Conservation (phyloP, 208 protist species). For the Trypanosoma caninum region DNA sequence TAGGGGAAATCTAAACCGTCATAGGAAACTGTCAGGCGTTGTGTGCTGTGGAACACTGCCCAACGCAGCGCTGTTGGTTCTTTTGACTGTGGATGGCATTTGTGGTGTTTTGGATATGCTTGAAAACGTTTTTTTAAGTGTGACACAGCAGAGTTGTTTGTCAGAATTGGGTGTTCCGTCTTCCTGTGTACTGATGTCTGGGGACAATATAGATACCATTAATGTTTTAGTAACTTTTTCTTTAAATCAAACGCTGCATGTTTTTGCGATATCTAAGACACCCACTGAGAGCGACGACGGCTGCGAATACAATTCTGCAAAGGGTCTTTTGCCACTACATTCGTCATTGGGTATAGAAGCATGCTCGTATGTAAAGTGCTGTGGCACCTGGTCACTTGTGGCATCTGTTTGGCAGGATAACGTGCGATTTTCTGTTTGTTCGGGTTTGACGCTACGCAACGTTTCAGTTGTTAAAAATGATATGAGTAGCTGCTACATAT, state of each 20-base stretch:
- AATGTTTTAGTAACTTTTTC: slow-evolving; percentile 18
- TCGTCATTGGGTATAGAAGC: neutral
- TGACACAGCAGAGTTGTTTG: neutral
- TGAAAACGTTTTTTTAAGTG: slow-evolving; percentile 4
- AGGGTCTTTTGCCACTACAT: neutral
- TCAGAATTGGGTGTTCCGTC: slow-evolving; percentile 5
- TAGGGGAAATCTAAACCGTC: slow-evolving; percentile 4
- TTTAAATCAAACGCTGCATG: neutral
- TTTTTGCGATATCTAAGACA: slow-evolving; percentile 2
- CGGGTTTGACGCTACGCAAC: neutral
- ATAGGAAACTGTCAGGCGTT: slow-evolving; percentile 9
- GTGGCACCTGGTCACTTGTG: slow-evolving; percentile 11
- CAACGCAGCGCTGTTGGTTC: slow-evolving; percentile 13
- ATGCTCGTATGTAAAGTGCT: slow-evolving; percentile 13
- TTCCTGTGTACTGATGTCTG: slow-evolving; percentile 1
- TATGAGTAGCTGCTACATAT: slow-evolving; percentile 21
- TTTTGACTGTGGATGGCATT: slow-evolving; percentile 13
- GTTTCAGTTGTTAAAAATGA: slow-evolving; percentile 18
- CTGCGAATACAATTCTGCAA: neutral
- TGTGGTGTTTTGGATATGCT: slow-evolving; percentile 21
- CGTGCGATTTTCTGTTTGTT: slow-evolving; percentile 20
- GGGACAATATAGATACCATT: slow-evolving; percentile 2
- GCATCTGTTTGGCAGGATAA: slow-evolving; percentile 21
- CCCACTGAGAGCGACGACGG: neutral
- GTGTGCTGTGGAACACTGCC: slow-evolving; percentile 10